Evolutionary conservation across 2,329 filamentous ascomycete species (phyloP).

Genomic region (Ascochyta pisi): DNA sequence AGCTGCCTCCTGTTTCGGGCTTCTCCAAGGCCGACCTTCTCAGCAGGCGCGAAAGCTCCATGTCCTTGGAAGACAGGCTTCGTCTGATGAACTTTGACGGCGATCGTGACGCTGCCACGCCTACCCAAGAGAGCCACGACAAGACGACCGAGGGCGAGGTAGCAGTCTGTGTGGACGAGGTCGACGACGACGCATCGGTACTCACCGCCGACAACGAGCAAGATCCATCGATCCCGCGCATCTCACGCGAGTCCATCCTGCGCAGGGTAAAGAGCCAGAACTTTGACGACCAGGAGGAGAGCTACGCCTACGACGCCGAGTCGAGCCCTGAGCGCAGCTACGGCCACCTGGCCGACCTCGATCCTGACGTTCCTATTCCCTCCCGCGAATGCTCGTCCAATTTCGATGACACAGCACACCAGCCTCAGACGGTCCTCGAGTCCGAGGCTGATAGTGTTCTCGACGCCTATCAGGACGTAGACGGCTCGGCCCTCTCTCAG

Average conservation of each 20-base stretch:
- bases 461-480: conserved; percentile 73
- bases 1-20: conserved; percentile 71
- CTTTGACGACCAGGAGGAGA: conserved; percentile 58
- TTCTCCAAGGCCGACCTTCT: conserved; percentile 79
- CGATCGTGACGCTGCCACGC: conserved; percentile 45
- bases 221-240: conserved; percentile 75
- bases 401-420: conserved; percentile 62
- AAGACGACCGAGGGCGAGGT: conserved; percentile 33
- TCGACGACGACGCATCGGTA: conserved; percentile 30
- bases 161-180: conserved; percentile 45
- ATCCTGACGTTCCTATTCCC: conserved; percentile 89
- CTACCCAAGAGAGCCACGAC: conserved; percentile 46
- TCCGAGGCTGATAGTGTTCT: conserved; percentile 41
- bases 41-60: conserved; percentile 73
- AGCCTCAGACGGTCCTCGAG: conserved; percentile 55
- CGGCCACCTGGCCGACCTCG: conserved; percentile 63
- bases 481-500: conserved; percentile 55
- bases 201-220: conserved; percentile 25
- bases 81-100: conserved; percentile 85
- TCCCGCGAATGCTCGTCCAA: conserved; percentile 75
- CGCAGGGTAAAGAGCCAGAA: conserved; percentile 77
- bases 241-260: conserved; percentile 92
- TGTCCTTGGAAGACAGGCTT: conserved; percentile 85
- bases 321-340: conserved; percentile 65
- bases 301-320: conserved; percentile 48